phyloP scores from a whole-genome alignment of 345 rosid species.

The Citrus trifoliata region DNA sequence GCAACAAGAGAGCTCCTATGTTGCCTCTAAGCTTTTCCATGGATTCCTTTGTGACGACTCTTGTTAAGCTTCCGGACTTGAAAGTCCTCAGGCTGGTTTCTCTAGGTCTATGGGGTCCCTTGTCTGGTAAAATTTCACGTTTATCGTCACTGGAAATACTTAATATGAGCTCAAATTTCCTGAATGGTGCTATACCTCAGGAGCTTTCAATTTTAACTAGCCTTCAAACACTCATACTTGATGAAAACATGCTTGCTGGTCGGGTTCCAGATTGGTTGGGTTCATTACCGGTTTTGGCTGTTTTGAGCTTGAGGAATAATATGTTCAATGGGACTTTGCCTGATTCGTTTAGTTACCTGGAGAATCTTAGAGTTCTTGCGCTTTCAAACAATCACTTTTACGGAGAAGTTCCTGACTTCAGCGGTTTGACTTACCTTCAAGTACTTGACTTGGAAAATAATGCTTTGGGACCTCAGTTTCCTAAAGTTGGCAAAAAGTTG shows the following conservation, averaged over 20 bases:
- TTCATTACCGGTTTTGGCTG: conserved; percentile 51
- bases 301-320: conserved; percentile 76
- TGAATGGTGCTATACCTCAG: conserved; percentile 60
- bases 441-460: conserved; percentile 86
- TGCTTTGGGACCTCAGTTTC: conserved; percentile 73
- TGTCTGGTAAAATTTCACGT: conserved; percentile 67
- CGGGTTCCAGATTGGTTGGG: conserved; percentile 62
- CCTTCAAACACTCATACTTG: conserved; percentile 82
- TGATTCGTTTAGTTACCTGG: conserved; percentile 52
- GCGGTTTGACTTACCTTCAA: conserved; percentile 73
- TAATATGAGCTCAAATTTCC: conserved; percentile 75
- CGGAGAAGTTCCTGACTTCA: conserved; percentile 71
- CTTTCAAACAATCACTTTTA: conserved; percentile 74
- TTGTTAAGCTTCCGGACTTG: conserved; percentile 66
- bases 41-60: conserved; percentile 71
- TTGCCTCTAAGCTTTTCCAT: conserved; percentile 70
- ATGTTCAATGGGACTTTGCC: conserved; percentile 74
- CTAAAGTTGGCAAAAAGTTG: conserved; percentile 66
- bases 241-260: conserved; percentile 74
- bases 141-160: conserved; percentile 73
- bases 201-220: conserved; percentile 54
- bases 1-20: conserved; percentile 42
- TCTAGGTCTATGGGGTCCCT: conserved; percentile 88
- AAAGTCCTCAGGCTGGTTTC: conserved; percentile 84
- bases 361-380: conserved; percentile 71